A percentile compares a stretch with the other conserved stretches of the same genome.
Conservation (phyloP, 2,329 filamentous ascomycete genomes). For the Dothideomycetes sp. region DNA sequence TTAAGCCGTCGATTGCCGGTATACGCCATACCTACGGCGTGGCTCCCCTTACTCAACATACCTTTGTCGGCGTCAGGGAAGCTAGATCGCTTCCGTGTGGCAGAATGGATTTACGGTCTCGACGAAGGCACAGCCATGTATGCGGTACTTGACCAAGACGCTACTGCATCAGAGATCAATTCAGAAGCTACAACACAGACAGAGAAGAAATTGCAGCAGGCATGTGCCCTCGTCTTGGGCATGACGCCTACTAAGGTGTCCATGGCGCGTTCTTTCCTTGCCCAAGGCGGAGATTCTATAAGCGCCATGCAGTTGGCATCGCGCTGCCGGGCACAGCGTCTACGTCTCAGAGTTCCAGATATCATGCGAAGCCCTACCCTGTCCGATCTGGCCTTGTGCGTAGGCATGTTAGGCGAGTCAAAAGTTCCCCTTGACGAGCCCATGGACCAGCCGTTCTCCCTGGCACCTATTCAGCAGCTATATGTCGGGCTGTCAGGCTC, state of each 20-base stretch:
- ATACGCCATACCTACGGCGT: conserved; percentile 35
- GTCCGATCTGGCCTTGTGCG: no score
- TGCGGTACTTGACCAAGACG: no score
- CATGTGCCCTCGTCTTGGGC: neutral
- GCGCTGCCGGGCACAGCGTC: no score
- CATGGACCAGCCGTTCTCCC: no score
- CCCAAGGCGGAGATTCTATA: conserved; percentile 38
- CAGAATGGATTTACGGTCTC: conserved; percentile 16
- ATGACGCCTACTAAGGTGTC: conserved; percentile 21
- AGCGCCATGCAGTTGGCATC: conserved; percentile 37
- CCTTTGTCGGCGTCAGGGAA: conserved; percentile 39
- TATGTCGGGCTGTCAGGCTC: no score
- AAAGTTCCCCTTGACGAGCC: no score
- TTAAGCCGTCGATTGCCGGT: conserved; percentile 17
- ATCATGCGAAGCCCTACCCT: no score
- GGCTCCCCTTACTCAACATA: conserved; percentile 34
- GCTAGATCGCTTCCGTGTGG: conserved; percentile 20
- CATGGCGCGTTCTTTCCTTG: conserved; percentile 35
- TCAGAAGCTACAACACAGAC: conserved; percentile 13
- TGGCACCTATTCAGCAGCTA: no score
- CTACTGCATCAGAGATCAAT: no score
- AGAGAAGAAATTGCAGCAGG: neutral
- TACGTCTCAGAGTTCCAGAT: no score
- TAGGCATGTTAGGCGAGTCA: no score
- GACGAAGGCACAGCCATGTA: no score